Conservation (phyloP, 208 protist genomes). For the Angomonas desouzai region DNA sequence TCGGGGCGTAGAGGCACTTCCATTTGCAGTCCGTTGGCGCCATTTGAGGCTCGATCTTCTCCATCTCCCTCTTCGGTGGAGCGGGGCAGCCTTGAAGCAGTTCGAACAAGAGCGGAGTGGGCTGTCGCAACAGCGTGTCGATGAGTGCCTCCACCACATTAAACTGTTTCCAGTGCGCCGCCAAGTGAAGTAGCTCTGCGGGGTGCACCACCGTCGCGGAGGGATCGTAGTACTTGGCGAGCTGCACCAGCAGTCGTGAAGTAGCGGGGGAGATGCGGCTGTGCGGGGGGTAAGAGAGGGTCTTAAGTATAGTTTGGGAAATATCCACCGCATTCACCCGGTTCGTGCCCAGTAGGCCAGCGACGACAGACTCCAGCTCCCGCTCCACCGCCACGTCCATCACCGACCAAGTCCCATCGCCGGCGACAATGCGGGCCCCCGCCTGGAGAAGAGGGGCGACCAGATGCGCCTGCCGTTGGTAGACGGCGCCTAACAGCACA, state of each 20-base stretch:
- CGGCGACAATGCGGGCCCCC: constrained; percentile 24
- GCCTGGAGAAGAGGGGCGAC: constrained; percentile 35
- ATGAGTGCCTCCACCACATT: constrained; percentile 29
- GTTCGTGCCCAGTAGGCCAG: constrained; percentile 36
- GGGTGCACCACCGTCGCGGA: constrained; percentile 36
- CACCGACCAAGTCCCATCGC: constrained; percentile 39
- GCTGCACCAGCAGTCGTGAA: constrained; percentile 22
- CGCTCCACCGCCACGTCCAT: constrained; percentile 37
- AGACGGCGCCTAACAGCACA: constrained; percentile 39
- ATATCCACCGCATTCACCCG: constrained; percentile 24
- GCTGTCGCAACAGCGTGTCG: constrained; percentile 36
- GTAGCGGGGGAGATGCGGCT: not conserved
- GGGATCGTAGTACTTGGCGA: constrained; percentile 37
- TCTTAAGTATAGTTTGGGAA: not conserved
- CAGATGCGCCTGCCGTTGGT: constrained; percentile 30
- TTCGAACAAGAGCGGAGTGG: constrained; percentile 26
- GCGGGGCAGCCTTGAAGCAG: constrained; percentile 36
- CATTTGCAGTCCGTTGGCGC: constrained; percentile 23
- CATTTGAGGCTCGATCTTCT: constrained; percentile 40
- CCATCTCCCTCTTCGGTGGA: constrained; percentile 26
- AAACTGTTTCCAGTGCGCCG: constrained; percentile 46
- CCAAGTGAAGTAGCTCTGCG: constrained; percentile 61
- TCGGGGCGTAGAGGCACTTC: constrained; percentile 25
- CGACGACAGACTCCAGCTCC: constrained; percentile 38
- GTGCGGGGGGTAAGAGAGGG: not conserved